Base-by-base conservation (phyloP, 441 rosid genomes). In the Jatropha multifida region DNA sequence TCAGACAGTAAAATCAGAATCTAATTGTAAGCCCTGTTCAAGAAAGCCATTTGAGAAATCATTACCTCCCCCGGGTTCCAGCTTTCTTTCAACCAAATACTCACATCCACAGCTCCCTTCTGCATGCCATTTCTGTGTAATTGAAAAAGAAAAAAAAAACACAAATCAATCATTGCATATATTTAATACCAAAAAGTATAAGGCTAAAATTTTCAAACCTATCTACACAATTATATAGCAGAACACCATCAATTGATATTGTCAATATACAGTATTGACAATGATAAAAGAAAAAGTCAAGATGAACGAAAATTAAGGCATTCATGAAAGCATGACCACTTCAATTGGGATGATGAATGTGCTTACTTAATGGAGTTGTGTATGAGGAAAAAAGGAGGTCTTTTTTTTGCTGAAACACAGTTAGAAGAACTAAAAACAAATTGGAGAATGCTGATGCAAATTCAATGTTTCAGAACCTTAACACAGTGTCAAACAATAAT, bases 21-120 rank as follows among this genome's bases (percentile, higher is more conserved):
- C 59, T 37, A 54, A 67, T 58, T 13, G 62, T 17, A 49, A 8
- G 7, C 40, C 23, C n/a, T 37, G 20, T 18, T 32, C 14, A 14
- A 52, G 32, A 23, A 10, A 40, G 69, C 65, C 61, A 48, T 4
- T 40, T 7, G 17, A 41, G 12, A 54, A 76, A 56, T 44, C 63
- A 61, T 75, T 86, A 93, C 98, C 99, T 94, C 98, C 67, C 99
- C 97, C 38, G 89, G 90, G 61, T 44, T 80, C 99, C 99, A 94
- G 80, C 82, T 90, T 77, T 88, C 94, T 81, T 93, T 91, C 56
- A 83, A 74, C 98, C 99, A 94, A 52, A 94, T 76, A 79, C 87
- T 87, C 11, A 65, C 77, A 81, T 88, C 95, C 64, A 74, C 76
- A 76, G 65, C 78, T 73, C 68, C 80, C 37, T 66, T 74, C 74